phyloP scores from a whole-genome alignment of 2,329 filamentous ascomycete species.

The Corniculantispora saksenae region DNA sequence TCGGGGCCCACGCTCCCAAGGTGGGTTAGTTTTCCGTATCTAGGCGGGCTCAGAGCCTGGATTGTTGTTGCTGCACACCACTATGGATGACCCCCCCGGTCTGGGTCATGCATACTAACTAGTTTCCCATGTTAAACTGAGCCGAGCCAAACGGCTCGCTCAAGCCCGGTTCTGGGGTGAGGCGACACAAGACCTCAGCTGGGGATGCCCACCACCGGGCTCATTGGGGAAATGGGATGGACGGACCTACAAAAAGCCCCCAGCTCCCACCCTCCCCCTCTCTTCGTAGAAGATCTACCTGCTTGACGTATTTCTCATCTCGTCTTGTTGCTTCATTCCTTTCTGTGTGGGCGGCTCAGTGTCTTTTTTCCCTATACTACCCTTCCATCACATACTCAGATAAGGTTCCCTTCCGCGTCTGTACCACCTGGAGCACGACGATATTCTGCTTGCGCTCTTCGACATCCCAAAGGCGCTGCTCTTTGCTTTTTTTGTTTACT shows the following conservation, averaged over 20 bases:
- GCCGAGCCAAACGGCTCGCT: not conserved
- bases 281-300: not conserved
- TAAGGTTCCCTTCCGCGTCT: not conserved
- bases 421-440: not conserved
- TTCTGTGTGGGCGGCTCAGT: not conserved
- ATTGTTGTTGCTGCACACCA: not conserved
- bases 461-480: too few species aligned
- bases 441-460: not conserved
- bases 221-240: not conserved
- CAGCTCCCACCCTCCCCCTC: not conserved
- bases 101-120: not conserved
- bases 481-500: too few species aligned
- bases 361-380: not conserved
- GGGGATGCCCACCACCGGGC: not conserved
- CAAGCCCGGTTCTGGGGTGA: not conserved
- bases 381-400: not conserved
- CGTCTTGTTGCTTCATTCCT: not conserved
- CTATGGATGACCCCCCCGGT: not conserved
- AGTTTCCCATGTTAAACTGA: too few species aligned
- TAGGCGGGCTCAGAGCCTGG: not conserved
- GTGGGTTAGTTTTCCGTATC: not conserved
- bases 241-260: conserved; percentile 10
- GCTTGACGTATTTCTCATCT: not conserved
- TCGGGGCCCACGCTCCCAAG: conserved; percentile 1
- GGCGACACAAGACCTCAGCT: conserved; percentile 10